Base-by-base conservation (phyloP, 345 rosid genomes). In the Salix koriyanagi region DNA sequence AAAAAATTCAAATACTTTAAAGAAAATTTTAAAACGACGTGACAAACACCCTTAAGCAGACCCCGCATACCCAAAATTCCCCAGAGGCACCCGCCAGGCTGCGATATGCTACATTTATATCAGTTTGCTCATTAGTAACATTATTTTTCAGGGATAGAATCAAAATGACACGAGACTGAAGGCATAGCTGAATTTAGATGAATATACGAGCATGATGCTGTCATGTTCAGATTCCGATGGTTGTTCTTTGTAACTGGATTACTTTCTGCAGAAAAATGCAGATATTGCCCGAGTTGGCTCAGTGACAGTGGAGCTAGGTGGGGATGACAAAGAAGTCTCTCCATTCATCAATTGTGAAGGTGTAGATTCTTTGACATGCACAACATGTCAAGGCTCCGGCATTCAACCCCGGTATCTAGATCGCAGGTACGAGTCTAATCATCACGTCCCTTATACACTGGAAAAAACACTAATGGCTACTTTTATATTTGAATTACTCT, bases 361-460 rank as follows among this genome's bases (percentile, higher is more conserved):
- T 42, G 86, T 65, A 70, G 99, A 97, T 80, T 91, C 96, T 36
- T 89, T 90, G 78, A 91, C 98, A 2, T 96, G 99, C 80, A 96
- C 98, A 50, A 96, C 98, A 79, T 96, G 99, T 83, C 98, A 92
- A 85, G 97, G 99, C 83, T 80, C 86, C 16, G 97, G 97, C 71
- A 90, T 93, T 87, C 99, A 96, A 83, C 99, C 98, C 68, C 91
- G 99, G 28, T 96, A 92, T 87, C 98, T 96, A 66, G 99, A 96
- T 80, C 94, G 98, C 89, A 93, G 99, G 96, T 91, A 84, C 42
- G 79, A 21, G 10, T 74, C 41, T 6, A 4, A 19, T 4, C 21
- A 46, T 37, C 7, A 34, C 19, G 1, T 15, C 9, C 23, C 6
- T 28, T 54, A n/a, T 25, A 11, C 8, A 30, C 14, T 7, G 3